Conservation (phyloP, 306 rosid species). For the barrel medic (Medicago truncatula) region DNA sequence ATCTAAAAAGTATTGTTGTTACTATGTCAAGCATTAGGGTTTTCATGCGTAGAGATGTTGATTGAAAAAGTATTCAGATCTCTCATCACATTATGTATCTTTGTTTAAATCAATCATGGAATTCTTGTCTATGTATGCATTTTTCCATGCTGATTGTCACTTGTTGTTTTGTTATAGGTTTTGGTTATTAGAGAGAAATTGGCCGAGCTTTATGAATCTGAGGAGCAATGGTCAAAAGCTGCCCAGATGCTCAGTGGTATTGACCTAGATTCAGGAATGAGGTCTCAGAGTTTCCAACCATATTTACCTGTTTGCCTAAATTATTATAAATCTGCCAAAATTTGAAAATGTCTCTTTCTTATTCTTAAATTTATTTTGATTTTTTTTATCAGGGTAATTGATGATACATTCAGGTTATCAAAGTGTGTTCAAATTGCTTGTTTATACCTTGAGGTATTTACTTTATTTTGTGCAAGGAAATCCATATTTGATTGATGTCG, state of each 20-base stretch:
- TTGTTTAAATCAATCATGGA: slow-evolving; percentile 8
- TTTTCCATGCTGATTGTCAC: slow-evolving; percentile 14
- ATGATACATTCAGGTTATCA: slow-evolving; percentile 81
- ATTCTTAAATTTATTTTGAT: background rate
- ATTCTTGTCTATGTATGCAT: background rate
- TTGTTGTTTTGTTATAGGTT: slow-evolving; percentile 60
- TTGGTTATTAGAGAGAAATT: slow-evolving; percentile 92
- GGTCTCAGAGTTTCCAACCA: slow-evolving; percentile 58
- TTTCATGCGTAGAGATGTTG: slow-evolving; percentile 4
- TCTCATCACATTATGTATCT: background rate
- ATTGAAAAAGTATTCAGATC: slow-evolving; percentile 2
- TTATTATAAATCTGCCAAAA: slow-evolving; percentile 14
- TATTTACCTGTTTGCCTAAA: slow-evolving; percentile 24
- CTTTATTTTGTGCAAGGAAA: slow-evolving; percentile 20
- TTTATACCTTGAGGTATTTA: slow-evolving; percentile 85
- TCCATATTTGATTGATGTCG: slow-evolving; percentile 29
- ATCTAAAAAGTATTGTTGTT: slow-evolving; percentile 3
- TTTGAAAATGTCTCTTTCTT: background rate
- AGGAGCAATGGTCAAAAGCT: slow-evolving; percentile 97
- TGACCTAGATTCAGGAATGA: slow-evolving; percentile 94
- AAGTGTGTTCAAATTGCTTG: slow-evolving; percentile 96
- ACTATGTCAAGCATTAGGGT: background rate
- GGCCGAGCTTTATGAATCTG: slow-evolving; percentile 90
- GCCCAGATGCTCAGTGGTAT: slow-evolving; percentile 99
- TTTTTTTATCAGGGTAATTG: slow-evolving; percentile 71